Evolutionary conservation across 2,329 filamentous ascomycete species (phyloP), one percentile per base, ranked within the genome.

Genomic region (Calonectria fujianensis): DNA sequence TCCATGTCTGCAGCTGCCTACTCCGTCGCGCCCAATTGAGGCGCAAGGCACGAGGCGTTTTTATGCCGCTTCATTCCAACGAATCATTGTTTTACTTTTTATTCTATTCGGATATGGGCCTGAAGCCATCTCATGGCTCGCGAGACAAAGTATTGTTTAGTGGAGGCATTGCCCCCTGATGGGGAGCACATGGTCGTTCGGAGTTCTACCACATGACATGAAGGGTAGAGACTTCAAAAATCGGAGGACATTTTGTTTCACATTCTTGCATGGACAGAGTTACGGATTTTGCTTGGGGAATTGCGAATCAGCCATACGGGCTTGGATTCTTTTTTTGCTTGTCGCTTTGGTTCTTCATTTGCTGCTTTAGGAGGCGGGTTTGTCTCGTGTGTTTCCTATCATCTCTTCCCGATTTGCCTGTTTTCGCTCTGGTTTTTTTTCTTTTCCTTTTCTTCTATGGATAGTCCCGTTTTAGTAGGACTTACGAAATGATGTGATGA

Each of bases 401-500:
- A 13, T 68, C 24, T 68, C 45, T 13, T 48, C 57, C n/a, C 39
- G 35, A 29, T 41, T 14, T 27, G 57, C 32, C 48, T 63, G 39
- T 63, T 68, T 35, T 39, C 54, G 31, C 32, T 29, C 64, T 52
- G 51, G 29, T 67, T 67, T 54, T 75, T 65, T 70, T 69, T 76
- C 31, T 68, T 10, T 64, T 31, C 20, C 68, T 39, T 67, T n/a
- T 72, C 68, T 80, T 75, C 71, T 69, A 75, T 78, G 73, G 77
- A 77, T 78, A 80, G 79, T 78, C 79, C 76, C 64, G 50, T 69
- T 70, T 64, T 27, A 69, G 70, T 52, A 80, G 79, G 79, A 79
- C 78, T 80, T 76, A 80, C 77, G 79, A 80, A 80, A 80, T 80
- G 77, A 80, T 77, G 79, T 80, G 79, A 80, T 79, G 79, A 75